These are phyloP conservation scores for Nicotiana attenuata DNA, from an alignment of 257 asterid species.

Conservation along the genomic window DNA sequence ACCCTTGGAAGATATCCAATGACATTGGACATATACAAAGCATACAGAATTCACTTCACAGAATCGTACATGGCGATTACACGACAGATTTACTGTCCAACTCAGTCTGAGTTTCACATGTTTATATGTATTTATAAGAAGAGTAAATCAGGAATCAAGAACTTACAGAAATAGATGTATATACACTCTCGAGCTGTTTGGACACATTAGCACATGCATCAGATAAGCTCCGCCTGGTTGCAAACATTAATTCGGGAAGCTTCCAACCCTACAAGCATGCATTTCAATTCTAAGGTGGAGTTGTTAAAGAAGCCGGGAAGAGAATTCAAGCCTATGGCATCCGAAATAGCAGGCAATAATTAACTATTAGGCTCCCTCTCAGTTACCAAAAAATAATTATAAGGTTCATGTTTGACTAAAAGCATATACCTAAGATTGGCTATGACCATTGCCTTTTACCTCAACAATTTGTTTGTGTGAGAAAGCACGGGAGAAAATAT, in stretches of 20 bases:
- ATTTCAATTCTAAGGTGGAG: background rate
- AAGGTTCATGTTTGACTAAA: background rate
- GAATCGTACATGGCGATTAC: background rate
- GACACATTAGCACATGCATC: conserved; percentile 80
- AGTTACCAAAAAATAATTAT: background rate
- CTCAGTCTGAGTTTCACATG: background rate
- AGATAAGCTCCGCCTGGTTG: conserved; percentile 78
- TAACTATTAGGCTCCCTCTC: background rate
- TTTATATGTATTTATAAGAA: background rate
- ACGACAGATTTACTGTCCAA: background rate
- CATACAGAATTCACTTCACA: background rate
- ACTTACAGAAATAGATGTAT: conserved; percentile 64
- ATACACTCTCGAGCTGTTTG: conserved; percentile 72
- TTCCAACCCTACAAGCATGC: conserved; percentile 74
- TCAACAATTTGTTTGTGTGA: background rate
- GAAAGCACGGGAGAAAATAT: too few species aligned
- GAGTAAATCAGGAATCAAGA: conserved; percentile 13
- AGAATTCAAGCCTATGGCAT: conserved; percentile 4
- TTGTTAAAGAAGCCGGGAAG: background rate
- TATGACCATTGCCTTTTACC: background rate
- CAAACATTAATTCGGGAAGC: conserved; percentile 88
- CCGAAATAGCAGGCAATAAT: conserved; percentile 1
- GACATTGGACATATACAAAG: background rate
- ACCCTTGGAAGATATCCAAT: background rate
- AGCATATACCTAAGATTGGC: background rate